Base-by-base conservation (phyloP, 495 filamentous ascomycete genomes). In the Mytilinidion resinicola region DNA sequence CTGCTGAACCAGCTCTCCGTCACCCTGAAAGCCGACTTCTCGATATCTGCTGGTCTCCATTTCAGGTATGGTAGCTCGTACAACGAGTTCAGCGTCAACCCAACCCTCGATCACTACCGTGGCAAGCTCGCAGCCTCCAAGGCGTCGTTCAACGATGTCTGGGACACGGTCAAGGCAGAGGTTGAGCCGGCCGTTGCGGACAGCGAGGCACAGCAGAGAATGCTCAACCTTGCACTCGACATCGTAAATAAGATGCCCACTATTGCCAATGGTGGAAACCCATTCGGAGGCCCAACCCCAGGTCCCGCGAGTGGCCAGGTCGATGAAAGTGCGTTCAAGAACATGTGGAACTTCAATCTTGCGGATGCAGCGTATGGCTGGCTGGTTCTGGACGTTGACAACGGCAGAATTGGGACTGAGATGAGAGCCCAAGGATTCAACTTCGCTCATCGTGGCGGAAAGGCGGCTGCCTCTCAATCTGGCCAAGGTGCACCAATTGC, bases 291-390 rank as follows among this genome's bases (percentile, higher is more conserved):
- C 9, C 86, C 88, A 11, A 79, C 84, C 58, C 81, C 84, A n/a
- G 85, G 86, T 15, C 80, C 81, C 25, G 83, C 82, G 20, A 85
- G 85, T 60, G 92, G 93, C 17, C 90, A 95, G 65, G 90, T 99
- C 17, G 93, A 99, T 66, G 93, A 99, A 75, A 96, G 91, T 62
- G 93, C 93, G 0, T 99, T 99, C 78, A 99, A 99, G 78, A 99
- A 99, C 67, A 97, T 97, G 95, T 99, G 93, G 93, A 99, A 99
- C 74, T 99, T 99, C 76, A 99, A 99, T 71, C 74, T 99, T 50
- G 93, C 93, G 19, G 93, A 99, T 75, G 93, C 93, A 37, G 95
- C 93, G 11, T 99, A 96, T 70, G 93, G 93, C 46, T 97, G 87
- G 78, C 77, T 99, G 51, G 91, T 97, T 14, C 75, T 99, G 56